phyloP scores from a whole-genome alignment of 1,139 yeast genomes.

The Blastobotrys aristatus region DNA sequence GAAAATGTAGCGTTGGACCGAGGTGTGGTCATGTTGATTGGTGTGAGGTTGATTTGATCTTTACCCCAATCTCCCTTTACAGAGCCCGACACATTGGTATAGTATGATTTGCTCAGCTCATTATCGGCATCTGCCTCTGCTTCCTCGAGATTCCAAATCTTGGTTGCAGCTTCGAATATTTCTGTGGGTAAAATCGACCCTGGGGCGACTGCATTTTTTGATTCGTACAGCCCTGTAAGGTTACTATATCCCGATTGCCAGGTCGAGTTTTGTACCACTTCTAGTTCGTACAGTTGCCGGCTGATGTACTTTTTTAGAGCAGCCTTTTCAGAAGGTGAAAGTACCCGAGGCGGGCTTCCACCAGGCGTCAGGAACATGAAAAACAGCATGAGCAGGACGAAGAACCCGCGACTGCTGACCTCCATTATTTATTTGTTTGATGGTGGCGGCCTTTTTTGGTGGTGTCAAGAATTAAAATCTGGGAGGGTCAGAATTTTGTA shows the following conservation, averaged over 20 bases:
- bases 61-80: constrained; percentile 24
- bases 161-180: constrained; percentile 44
- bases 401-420: constrained; percentile 23
- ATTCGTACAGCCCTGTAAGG: constrained; percentile 54
- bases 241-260: constrained; percentile 60
- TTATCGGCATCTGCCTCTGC: constrained; percentile 6
- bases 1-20: not conserved
- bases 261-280: constrained; percentile 40
- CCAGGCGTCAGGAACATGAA: constrained; percentile 29
- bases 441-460: not conserved
- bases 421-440: constrained; percentile 23
- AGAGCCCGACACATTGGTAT: constrained; percentile 23
- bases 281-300: constrained; percentile 34
- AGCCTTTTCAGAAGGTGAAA: constrained; percentile 30
- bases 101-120: constrained; percentile 15
- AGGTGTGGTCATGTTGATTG: constrained; percentile 23
- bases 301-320: constrained; percentile 32
- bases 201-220: constrained; percentile 32
- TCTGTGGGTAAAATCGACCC: constrained; percentile 59
- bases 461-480: too few relatives aligned
- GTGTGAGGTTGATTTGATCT: constrained; percentile 17
- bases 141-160: constrained; percentile 47
- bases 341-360: constrained; percentile 28
- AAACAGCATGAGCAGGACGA: constrained; percentile 25
- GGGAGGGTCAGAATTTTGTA: too few relatives aligned